phyloP scores from a whole-genome alignment of 2,329 filamentous ascomycete species.

The Fusarium pseudonygamai region DNA sequence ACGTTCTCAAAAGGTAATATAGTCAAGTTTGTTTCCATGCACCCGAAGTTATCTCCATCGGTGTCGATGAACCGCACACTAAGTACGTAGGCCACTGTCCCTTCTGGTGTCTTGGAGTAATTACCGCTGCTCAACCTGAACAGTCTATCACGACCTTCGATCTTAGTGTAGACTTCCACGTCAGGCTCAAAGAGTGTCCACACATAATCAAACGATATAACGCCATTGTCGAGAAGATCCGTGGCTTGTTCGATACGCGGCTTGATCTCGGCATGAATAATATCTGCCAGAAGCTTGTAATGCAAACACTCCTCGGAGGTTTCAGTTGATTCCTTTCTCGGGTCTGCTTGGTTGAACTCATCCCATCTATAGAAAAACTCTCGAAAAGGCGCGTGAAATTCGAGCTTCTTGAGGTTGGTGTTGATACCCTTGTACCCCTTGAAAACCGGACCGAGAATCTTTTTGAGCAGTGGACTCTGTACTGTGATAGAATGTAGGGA shows the following conservation, averaged over 20 bases:
- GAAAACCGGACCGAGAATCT: not conserved
- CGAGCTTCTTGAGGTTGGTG: conserved; percentile 7
- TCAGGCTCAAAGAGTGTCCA: conserved; percentile 11
- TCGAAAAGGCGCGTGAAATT: conserved; percentile 4
- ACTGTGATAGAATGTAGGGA: not conserved
- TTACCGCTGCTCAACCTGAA: not conserved
- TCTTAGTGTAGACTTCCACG: not conserved
- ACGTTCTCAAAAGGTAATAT: not conserved
- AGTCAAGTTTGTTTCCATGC: not conserved
- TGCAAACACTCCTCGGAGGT: not conserved
- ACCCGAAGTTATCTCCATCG: not conserved
- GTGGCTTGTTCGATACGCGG: conserved; percentile 1
- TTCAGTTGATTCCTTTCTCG: fast-evolving
- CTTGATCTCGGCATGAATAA: not conserved
- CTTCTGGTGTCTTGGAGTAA: not conserved
- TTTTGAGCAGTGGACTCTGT: conserved; percentile 3
- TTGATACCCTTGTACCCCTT: not conserved
- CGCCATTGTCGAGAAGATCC: not conserved
- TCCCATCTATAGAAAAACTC: conserved; percentile 16
- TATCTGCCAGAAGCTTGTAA: conserved; percentile 3
- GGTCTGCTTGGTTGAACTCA: not conserved
- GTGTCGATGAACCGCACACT: conserved; percentile 5
- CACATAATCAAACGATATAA: conserved; percentile 13
- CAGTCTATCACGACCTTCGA: not conserved
- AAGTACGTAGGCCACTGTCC: not conserved